Evolutionary conservation across 192 early-diverging fungal genomes (phyloP), one percentile per base, ranked within the genome.

Genomic region (Coemansia sp.): DNA sequence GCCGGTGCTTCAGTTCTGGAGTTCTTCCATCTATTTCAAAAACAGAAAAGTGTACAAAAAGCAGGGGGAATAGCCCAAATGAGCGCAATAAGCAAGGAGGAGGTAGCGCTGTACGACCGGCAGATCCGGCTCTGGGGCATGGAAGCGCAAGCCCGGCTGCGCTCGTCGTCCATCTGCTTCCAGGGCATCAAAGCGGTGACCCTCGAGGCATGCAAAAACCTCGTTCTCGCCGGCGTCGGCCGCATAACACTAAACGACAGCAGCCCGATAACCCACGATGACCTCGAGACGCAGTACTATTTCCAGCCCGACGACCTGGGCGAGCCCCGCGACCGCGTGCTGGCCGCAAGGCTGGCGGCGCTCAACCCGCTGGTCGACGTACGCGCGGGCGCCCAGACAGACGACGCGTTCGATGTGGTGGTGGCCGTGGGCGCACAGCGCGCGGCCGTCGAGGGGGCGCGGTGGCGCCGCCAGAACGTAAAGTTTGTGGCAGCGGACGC

Each of bases 71-170:
- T n/a, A n/a, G n/a, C n/a, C n/a, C n/a, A 49, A 53, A 53, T 53
- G 51, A 12, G 51, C 17, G 51, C 25, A 22, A 70, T 79, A 21
- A 79, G 64, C 62, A 66, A 64, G 75, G 95, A 95, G 31, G 95
- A 97, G 60, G 91, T 88, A 7, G 87, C 87, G 29, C 82, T 98
- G 10, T 98, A 98, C 47, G 95, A 98, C 81, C 79, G 95, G 21
- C 95, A 98, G 80, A 98, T 98, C 62, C 82, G 95, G 45, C 77
- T 98, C 17, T 98, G 95, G 95, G 95, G 95, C 8, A 53, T 97
- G 42, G 91, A 95, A 53, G 90, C 94, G 22, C 95, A 98, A 60
- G 82, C 82, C 50, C 68, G 93, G 52, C 92, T 98, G 70, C 78
- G 89, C 39, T 84, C 82, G 23, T 70, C 92, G 28, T 79, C 82